These are phyloP conservation scores for Aspergillus leporis DNA, from an alignment of 495 filamentous ascomycete genomes.

Conservation along the genomic window DNA sequence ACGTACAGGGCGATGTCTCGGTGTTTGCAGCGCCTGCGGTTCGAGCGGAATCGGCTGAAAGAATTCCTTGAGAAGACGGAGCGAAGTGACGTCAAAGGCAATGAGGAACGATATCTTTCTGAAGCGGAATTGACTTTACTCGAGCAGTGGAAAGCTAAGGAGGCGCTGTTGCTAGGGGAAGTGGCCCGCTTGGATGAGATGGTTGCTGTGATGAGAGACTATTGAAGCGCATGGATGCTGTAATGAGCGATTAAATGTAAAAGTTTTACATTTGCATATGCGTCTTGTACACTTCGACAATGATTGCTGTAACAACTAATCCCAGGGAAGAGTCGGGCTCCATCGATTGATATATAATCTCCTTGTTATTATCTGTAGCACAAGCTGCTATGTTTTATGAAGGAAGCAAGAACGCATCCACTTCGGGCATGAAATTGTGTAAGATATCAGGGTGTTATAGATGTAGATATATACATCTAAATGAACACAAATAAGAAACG, in stretches of 20 bases:
- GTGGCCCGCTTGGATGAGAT: constrained; percentile 79
- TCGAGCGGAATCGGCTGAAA: constrained; percentile 66
- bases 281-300: background rate
- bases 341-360: background rate
- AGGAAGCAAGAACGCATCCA: too few relatives aligned
- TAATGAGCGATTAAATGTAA: constrained; percentile 15
- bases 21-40: constrained; percentile 70
- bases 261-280: background rate
- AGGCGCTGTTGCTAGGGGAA: constrained; percentile 75
- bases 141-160: constrained; percentile 64
- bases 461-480: background rate
- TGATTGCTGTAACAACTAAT: background rate
- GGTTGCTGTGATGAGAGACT: constrained; percentile 81
- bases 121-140: constrained; percentile 66
- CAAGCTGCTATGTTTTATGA: background rate
- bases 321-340: background rate
- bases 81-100: constrained; percentile 77
- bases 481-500: background rate
- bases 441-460: background rate
- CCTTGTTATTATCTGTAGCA: background rate
- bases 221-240: constrained; percentile 40
- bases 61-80: constrained; percentile 74
- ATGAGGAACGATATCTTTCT: constrained; percentile 73
- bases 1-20: constrained; percentile 89
- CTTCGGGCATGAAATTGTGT: background rate